Evolutionary conservation across 2,329 filamentous ascomycete species (phyloP).

Genomic region (Paraconiothyrium brasiliense): DNA sequence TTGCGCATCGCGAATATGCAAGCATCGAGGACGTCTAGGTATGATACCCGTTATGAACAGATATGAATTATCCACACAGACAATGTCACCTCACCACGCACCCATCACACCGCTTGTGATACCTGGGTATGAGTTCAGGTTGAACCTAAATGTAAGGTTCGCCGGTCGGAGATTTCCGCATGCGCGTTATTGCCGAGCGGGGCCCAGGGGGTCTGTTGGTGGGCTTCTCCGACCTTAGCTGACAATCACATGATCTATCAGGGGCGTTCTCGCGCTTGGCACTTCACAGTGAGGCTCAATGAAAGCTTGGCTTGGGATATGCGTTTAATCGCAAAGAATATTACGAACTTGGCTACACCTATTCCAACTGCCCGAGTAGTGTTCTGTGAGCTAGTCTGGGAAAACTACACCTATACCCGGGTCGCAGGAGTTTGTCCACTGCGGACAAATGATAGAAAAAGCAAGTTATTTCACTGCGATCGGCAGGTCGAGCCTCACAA

Average conservation of each 20-base stretch:
- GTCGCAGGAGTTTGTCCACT: neutral
- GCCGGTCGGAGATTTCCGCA: neutral
- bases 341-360: too few relatives aligned
- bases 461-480: neutral
- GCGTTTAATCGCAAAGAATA: neutral
- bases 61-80: slow-evolving; percentile 1
- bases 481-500: neutral
- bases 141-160: neutral
- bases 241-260: neutral
- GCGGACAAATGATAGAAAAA: neutral
- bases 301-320: neutral
- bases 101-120: neutral
- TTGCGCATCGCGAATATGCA: neutral
- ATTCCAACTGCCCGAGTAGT: neutral
- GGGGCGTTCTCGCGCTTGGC: neutral
- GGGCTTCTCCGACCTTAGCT: neutral
- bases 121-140: too few relatives aligned
- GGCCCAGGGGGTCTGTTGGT: neutral
- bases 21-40: slow-evolving; percentile 14
- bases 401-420: neutral
- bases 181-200: neutral
- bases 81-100: too few relatives aligned
- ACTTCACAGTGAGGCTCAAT: neutral
- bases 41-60: slow-evolving; percentile 15
- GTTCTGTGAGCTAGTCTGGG: neutral